Evolutionary conservation across 345 rosid genomes (phyloP).

Genomic region (Boechera stricta): DNA sequence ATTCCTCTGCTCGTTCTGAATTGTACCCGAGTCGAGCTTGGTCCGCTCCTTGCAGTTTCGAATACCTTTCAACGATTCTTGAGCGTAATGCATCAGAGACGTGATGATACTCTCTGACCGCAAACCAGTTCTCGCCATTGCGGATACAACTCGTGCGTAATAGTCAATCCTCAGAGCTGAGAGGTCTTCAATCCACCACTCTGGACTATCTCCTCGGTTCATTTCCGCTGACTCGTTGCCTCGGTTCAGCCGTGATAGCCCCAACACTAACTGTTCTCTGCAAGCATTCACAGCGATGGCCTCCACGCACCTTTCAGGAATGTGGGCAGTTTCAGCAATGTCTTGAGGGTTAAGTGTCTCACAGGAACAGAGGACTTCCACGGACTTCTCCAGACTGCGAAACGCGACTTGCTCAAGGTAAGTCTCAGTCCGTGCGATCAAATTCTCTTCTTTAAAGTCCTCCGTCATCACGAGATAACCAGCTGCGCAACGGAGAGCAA

Average conservation of each 20-base stretch:
- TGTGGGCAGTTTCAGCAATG: slow-evolving; percentile 57
- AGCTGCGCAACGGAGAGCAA: slow-evolving; percentile 70
- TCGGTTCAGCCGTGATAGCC: slow-evolving; percentile 40
- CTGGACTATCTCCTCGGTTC: slow-evolving; percentile 53
- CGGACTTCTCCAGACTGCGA: slow-evolving; percentile 72
- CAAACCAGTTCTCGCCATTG: slow-evolving; percentile 70
- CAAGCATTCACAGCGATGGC: slow-evolving; percentile 80
- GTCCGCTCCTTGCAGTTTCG: slow-evolving; percentile 56
- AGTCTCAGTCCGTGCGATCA: slow-evolving; percentile 63
- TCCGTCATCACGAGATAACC: slow-evolving; percentile 88
- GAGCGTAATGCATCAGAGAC: slow-evolving; percentile 85
- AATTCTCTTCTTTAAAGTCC: slow-evolving; percentile 73
- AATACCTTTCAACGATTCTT: slow-evolving; percentile 62
- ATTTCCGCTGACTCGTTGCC: slow-evolving; percentile 50
- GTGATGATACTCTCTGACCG: slow-evolving; percentile 59
- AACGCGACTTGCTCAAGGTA: slow-evolving; percentile 65
- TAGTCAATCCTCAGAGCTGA: slow-evolving; percentile 63
- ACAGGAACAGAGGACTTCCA: slow-evolving; percentile 68
- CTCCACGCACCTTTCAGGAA: slow-evolving; percentile 67
- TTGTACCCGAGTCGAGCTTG: slow-evolving; percentile 35
- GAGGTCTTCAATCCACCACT: slow-evolving; percentile 91
- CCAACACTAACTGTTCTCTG: slow-evolving; percentile 76
- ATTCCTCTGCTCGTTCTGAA: slow-evolving; percentile 54
- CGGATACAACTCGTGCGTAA: slow-evolving; percentile 63
- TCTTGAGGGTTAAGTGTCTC: slow-evolving; percentile 48